Base-by-base conservation (phyloP, 2,329 filamentous ascomycete species). In the Colletotrichum phormii region DNA sequence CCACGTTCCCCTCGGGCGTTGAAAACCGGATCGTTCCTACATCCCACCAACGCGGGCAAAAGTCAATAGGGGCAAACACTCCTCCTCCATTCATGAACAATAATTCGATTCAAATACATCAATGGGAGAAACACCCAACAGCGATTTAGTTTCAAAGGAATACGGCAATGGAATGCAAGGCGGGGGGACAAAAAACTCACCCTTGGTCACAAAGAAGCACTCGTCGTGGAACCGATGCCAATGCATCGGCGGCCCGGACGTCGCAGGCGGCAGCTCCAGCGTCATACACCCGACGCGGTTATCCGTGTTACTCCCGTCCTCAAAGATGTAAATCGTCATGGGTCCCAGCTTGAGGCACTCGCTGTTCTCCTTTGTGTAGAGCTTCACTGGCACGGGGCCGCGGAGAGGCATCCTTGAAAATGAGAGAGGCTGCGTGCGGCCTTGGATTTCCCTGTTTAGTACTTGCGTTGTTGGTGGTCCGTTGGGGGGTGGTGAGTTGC, bases 171-270 rank as follows among this genome's bases (percentile, higher is more conserved):
- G 31, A 33, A 33, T 33, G 31, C 31, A 6, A 33, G 31, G 31
- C 8, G 15, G 13, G 26, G 6, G 22, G 11, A 1, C 4, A 13
- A 4, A 13, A 42, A 58, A 11, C 15, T 5, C 13, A 79, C 80
- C 80, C 70, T 82, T 82, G 11, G 78, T 80, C 3, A 82, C 77
- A 60, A 82, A 76, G 74, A 82, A 83, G 55, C 80, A 75, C 71
- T 83, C 81, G 59, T 83, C 81, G 55, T 82, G 81, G 53, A 82
- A 82, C 5, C 81, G 78, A 66, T 82, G 81, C 81, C 81, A 82
- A 46, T 82, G 81, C 81, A 83, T 81, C 15, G 80, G 81, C 35
- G 81, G 81, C 2, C 81, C 81, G 8, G 79, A 80, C 35, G 76
- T 66, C 2, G 80, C 80, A 0, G 77, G 74, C 1, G 81, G 81